Base-by-base conservation (phyloP, 1,139 yeast species). In the Yamadazyma kanchanaburiensis region DNA sequence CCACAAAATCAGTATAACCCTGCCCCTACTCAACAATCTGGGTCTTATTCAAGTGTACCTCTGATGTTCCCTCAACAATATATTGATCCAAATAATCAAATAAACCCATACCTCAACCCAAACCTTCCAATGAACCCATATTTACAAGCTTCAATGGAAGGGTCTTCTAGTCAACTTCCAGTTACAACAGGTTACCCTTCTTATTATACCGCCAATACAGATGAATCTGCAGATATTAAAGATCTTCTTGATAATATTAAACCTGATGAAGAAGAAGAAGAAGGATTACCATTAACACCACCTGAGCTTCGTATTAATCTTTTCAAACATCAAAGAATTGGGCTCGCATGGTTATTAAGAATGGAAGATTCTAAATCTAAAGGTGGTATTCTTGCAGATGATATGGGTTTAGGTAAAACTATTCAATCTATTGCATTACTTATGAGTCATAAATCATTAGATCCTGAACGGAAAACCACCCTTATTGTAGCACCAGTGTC, bases 401-500 rank as follows among this genome's bases (percentile, higher is more conserved):
- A 85, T 60, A 88, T 88, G 96, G 96, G 96, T 19, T 62, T 88
- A 19, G 96, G 96, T 38, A 89, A 88, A 54, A 88, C 96, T 0
- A 78, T 88, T 24, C 96, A 88, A 56, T 74, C 87, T 3, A 64
- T 86, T 26, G 77, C 94, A 0, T 53, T 86, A 27, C 77, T 87
- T 46, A 49, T 85, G 35, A 69, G 82, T 3, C 69, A 74, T 47
- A 64, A 60, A 35, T 64, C 82, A 0, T 56, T 60, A 16, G 44
- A 42, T 7, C 46, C 45, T 4, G 38, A 45, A 5, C 36, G 51
- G 17, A 77, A 72, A 42, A 77, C 91, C 0, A 86, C 81, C n/a
- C 60, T 89, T 33, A 72, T 89, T 26, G 72, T 89, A 10, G 89
- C 89, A 0, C 96, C 96, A 0, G 94, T 88, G 6, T 80, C 95